Percentiles rank a stretch among this genome's conserved stretches.
Conservation (phyloP, 108 stramenopile genomes). For the Chaetoceros muelleri region DNA sequence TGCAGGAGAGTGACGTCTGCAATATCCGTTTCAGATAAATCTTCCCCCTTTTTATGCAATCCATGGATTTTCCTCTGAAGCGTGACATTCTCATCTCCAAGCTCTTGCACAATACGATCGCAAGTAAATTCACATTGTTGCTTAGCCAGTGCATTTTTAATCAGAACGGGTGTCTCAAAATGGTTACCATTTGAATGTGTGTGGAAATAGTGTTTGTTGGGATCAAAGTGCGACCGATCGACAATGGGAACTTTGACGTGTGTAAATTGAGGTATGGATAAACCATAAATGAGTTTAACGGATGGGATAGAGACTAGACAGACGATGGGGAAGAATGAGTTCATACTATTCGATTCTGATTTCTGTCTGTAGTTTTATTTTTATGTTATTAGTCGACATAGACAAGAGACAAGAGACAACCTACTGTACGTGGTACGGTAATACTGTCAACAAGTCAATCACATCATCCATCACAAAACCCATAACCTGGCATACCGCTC, state of each 20-base stretch:
- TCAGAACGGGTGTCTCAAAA: conserved; percentile 6
- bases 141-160: conserved; percentile 1
- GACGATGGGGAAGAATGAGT: no score
- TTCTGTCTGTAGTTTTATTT: no score
- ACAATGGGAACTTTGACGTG: conserved; percentile 6
- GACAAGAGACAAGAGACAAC: no score
- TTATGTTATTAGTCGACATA: no score
- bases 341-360: no score
- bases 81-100: not conserved
- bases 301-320: no score
- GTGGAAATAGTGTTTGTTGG: conserved; percentile 3
- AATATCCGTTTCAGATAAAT: conserved; percentile 9
- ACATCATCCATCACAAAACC: no score
- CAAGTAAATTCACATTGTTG: conserved; percentile 4
- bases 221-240: conserved; percentile 8
- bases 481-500: no score
- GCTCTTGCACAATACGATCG: not conserved
- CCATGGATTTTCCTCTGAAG: conserved; percentile 3
- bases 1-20: conserved; percentile 21
- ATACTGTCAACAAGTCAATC: no score
- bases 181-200: not conserved
- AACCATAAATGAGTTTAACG: no score
- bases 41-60: not conserved
- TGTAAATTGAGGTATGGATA: no score
- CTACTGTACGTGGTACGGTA: no score